A percentile compares a stretch with the other conserved stretches of the same genome.
phyloP scores from a whole-genome alignment of 352 stramenopile species.

The Globisporangium rhizosaccharum region DNA sequence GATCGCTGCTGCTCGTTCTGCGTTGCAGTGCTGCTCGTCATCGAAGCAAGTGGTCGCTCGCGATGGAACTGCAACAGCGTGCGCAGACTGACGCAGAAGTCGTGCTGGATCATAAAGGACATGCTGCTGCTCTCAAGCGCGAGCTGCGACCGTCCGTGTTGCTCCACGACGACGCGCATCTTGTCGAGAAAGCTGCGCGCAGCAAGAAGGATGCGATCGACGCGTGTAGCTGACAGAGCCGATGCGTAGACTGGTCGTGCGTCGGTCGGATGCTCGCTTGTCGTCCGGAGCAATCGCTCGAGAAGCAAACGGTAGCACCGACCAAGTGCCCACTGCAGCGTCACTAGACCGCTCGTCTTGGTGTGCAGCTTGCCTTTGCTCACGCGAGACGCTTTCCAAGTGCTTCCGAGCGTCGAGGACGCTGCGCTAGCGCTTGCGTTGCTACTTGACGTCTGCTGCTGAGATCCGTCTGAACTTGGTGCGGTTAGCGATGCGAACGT shows the following conservation, averaged over 20 bases:
- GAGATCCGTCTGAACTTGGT: too few relatives aligned
- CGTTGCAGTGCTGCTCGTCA: background rate
- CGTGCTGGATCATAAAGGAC: constrained; percentile 61
- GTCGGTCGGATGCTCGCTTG: background rate
- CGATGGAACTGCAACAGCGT: constrained; percentile 8
- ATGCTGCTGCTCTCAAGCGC: constrained; percentile 16
- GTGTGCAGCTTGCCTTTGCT: constrained; percentile 8
- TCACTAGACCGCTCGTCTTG: constrained; percentile 15
- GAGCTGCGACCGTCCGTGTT: background rate
- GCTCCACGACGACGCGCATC: constrained; percentile 20
- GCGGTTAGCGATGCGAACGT: constrained; percentile 21
- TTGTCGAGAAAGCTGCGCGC: constrained; percentile 21
- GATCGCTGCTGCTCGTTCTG: background rate
- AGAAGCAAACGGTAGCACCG: constrained; percentile 52
- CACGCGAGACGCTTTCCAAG: constrained; percentile 13
- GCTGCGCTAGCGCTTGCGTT: background rate
- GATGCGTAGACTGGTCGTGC: background rate
- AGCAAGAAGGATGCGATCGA: constrained; percentile 14
- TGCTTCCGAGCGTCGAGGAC: background rate
- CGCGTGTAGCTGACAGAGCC: background rate
- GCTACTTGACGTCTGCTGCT: background rate
- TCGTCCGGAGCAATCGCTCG: constrained; percentile 13
- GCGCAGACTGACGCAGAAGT: constrained; percentile 43
- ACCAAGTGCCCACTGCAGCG: constrained; percentile 53
- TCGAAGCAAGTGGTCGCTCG: background rate